These are phyloP conservation scores for Fraxinus floribunda DNA, from an alignment of 305 asterid species.

Conservation along the genomic window DNA sequence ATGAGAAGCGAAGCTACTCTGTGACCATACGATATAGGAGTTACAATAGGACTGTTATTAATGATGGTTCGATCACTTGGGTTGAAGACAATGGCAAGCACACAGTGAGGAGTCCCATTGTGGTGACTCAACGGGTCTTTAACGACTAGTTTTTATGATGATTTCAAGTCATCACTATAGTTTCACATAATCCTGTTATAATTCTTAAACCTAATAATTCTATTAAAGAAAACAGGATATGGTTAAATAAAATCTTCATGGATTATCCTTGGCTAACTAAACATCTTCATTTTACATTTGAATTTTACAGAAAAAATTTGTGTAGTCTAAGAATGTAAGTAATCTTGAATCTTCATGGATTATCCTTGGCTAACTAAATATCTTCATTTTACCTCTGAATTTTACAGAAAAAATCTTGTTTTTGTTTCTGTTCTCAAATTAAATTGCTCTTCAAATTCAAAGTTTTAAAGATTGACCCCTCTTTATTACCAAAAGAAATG, in stretches of 20 bases:
- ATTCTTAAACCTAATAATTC: neutral
- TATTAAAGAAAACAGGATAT: neutral
- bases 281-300: neutral
- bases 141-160: neutral
- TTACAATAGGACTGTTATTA: neutral
- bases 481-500: neutral
- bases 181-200: neutral
- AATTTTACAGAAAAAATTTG: neutral
- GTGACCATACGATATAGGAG: neutral
- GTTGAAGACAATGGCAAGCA: neutral
- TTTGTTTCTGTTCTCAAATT: neutral
- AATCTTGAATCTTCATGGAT: neutral
- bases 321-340: neutral
- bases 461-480: neutral
- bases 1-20: constrained; percentile 12
- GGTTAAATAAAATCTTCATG: neutral
- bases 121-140: neutral
- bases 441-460: neutral
- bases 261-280: neutral
- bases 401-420: neutral
- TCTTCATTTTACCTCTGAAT: neutral
- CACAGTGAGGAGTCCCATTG: neutral
- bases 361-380: neutral
- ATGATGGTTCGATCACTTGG: constrained; percentile 1
- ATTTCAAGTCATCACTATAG: neutral